Base-by-base conservation (phyloP, 176 grass and related monocot genomes). In the Paspalum notatum region DNA sequence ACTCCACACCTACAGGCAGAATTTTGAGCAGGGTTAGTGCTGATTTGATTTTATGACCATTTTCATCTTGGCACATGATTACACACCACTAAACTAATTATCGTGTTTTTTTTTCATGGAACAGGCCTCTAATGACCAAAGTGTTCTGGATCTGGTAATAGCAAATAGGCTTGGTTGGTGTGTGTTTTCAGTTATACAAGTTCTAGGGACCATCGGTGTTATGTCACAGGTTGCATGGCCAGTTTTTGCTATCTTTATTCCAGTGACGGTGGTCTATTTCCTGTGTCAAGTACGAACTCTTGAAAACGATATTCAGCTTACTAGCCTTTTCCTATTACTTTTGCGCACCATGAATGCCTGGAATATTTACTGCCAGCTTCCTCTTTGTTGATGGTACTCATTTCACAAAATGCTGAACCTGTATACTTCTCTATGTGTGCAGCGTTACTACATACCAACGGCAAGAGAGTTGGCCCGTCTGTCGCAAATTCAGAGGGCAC, bases 71-170 rank as follows among this genome's bases (percentile, higher is more conserved):
- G 21, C 39, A 11, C 20, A 62, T 72, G 5, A 39, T 8, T 20
- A 72, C 50, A 5, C 42, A 68, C 24, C 21, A 46, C 40, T 7
- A 54, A 70, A 84, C 68, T 82, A 78, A 64, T 68, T 17, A 46
- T 32, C 32, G 41, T 45, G 7, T 53, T 16, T 58, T 43, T 21
- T 57, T 57, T 57, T 57, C 18, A 26, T 20, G 39, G 61, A 88
- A 86, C 50, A 97, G 91, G 91, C 53, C 40, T 97, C 94, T 4
- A 90, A 72, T 84, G 94, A 97, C 46, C 94, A 97, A 91, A 94
- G 85, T 80, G 83, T 97, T 66, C 80, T 97, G 54, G 94, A 97
- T 86, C 65, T 91, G 21, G 76, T 89, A 77, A 87, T 93, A 75
- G 49, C 73, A 58, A 82, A 66, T 62, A 91, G 55, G 46, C 83